Percentiles rank a stretch among this genome's conserved stretches.
phyloP scores from a whole-genome alignment of 73 alveolate species.

The Blepharisma stoltei region DNA sequence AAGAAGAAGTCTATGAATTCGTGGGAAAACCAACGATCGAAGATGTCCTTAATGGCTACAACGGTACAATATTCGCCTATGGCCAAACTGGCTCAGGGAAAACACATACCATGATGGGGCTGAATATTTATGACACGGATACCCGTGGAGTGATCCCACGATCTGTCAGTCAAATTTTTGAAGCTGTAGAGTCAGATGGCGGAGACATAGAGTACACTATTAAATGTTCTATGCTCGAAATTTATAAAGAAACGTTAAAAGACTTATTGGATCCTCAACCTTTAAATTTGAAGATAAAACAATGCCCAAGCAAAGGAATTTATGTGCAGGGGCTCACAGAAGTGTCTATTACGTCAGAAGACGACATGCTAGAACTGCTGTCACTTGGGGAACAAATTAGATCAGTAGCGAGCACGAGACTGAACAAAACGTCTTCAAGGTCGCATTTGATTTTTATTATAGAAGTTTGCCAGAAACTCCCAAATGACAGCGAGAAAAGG shows the following conservation, averaged over 20 bases:
- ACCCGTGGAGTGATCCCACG: constrained; percentile 34
- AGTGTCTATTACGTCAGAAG: constrained; percentile 42
- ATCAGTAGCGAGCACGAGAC: constrained; percentile 47
- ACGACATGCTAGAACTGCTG: constrained; percentile 43
- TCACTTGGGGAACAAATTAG: constrained; percentile 46
- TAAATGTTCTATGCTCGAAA: constrained; percentile 53
- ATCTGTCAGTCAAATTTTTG: constrained; percentile 13
- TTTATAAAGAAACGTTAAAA: constrained; percentile 49
- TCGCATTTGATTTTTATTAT: neutral
- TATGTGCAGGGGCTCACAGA: constrained; percentile 58
- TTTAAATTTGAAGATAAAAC: constrained; percentile 46
- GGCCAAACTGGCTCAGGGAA: constrained; percentile 77
- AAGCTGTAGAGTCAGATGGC: neutral
- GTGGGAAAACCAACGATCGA: constrained; percentile 53
- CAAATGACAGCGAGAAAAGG: constrained; percentile 16
- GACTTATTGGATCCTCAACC: constrained; percentile 32
- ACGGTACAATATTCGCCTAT: constrained; percentile 64
- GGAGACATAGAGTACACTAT: constrained; percentile 40
- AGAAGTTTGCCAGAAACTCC: constrained; percentile 26
- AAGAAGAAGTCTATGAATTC: constrained; percentile 52
- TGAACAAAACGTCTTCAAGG: constrained; percentile 36
- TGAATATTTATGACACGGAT: neutral
- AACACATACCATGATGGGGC: constrained; percentile 67
- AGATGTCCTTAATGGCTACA: constrained; percentile 56
- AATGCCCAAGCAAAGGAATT: constrained; percentile 49